Evolutionary conservation across 2,329 filamentous ascomycete genomes (phyloP), one percentile per base, ranked within the genome.

Genomic region (Monosporascus ibericus): DNA sequence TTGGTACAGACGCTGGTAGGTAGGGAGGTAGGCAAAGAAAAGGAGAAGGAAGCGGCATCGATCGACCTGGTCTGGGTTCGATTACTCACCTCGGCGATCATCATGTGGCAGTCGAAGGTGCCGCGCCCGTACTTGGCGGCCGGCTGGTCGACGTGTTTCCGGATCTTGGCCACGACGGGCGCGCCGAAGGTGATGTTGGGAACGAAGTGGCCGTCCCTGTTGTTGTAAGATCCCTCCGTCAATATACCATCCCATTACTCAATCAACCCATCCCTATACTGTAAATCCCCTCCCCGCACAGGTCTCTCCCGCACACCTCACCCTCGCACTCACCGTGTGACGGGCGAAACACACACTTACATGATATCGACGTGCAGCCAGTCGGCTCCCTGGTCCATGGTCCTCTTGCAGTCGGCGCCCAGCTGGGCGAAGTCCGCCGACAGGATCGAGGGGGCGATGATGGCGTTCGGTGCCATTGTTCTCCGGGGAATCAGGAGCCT

Each of bases 91-190:
- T 99, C 92, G 65, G 90, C 85, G 68, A 99, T 95, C 94, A 99
- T 99, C 94, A 99, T 97, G 74, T 99, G 94, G 80, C 94, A 99
- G 73, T 99, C 94, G 70, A 99, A 99, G 15, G 92, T 97, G 56
- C 94, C 94, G 63, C 86, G 88, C 50, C 88, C 91, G 60, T 87
- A 77, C 36, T 80, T 80, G 49, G 80, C 75, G 40, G 78, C 77
- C 3, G 91, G 92, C 61, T 80, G 79, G 52, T 90, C 86, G 63
- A 99, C 92, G 65, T 96, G 88, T 46, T 82, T 78, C 57, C 94
- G 85, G 64, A 99, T 94, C 77, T 92, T 95, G 62, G 90, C 92
- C 46, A 99, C 94, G 38, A 99, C 91, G 5, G 92, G 92, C 20
- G 92, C 86, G 54, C 94, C 94, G 67, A 97, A 96, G 47, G 94